These are phyloP conservation scores for Tetraselmis striata DNA, from an alignment of 139 green algal genomes.

Conservation along the genomic window DNA sequence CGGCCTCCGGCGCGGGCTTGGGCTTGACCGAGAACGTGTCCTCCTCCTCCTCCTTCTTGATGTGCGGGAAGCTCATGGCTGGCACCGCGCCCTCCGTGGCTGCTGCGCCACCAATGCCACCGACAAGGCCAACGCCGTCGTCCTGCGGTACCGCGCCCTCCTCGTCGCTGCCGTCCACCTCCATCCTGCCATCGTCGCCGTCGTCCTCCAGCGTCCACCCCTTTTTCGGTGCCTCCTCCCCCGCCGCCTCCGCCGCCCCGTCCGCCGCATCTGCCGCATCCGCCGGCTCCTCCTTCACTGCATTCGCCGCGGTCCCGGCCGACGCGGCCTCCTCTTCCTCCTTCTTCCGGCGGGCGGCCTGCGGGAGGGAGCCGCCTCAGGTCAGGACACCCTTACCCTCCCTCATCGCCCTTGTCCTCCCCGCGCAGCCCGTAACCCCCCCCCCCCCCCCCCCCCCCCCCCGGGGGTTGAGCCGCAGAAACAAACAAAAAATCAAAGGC, in stretches of 20 bases:
- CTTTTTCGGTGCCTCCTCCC: slow-evolving; percentile 19
- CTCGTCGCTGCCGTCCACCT: not conserved
- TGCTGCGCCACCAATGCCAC: too few species aligned
- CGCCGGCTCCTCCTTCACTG: slow-evolving; percentile 1
- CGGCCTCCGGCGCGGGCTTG: not conserved
- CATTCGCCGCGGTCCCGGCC: slow-evolving; percentile 15
- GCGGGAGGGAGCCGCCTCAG: too few species aligned
- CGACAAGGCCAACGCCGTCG: not conserved
- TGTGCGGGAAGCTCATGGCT: not conserved
- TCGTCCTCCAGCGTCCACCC: slow-evolving; percentile 62
- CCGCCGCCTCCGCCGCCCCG: slow-evolving; percentile 3
- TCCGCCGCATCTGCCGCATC: slow-evolving; percentile 17
- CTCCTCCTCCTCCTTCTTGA: slow-evolving; percentile 16
- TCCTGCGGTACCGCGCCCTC: not conserved
- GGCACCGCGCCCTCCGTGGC: not conserved
- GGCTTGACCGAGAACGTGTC: slow-evolving; percentile 2
- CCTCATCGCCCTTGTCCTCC: slow-evolving; percentile 1
- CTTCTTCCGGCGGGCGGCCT: not conserved
- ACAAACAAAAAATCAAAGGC: too few species aligned
- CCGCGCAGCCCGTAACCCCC: not conserved
- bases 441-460: not conserved
- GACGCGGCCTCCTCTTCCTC: slow-evolving; percentile 5
- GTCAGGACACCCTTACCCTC: slow-evolving; percentile 8
- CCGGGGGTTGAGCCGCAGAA: too few species aligned
- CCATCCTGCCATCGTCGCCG: slow-evolving; percentile 18